Evolutionary conservation across 2,329 filamentous ascomycete genomes (phyloP), one percentile per base, ranked within the genome.

Genomic region (Colletotrichum sp.): DNA sequence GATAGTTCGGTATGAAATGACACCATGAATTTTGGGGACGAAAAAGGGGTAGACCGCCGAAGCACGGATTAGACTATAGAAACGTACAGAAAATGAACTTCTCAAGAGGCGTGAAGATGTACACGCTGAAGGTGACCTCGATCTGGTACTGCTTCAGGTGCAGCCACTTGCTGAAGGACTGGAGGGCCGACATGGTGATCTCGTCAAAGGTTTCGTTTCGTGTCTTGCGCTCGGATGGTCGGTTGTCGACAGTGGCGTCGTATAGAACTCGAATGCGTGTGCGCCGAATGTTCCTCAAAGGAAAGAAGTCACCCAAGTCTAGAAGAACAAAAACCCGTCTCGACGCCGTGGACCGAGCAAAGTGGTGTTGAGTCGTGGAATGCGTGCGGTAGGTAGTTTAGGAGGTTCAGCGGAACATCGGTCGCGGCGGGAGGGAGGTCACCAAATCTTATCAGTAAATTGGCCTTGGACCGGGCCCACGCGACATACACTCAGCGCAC

Each of bases 71-170:
- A 63, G 28, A 62, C n/a, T 26, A 36, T 59, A 66, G 28, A 57
- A 13, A 86, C 95, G 74, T 91, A 99, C 97, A 99, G 87, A 99
- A 98, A 81, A 98, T 93, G 86, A 98, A 96, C 85, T 98, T 98
- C 89, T 99, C 97, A 68, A 94, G 96, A 2, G 96, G 94, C 49
- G 96, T 98, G 81, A 98, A 94, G 95, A 99, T 99, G 90, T 99
- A 99, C 30, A 99, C 91, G 77, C 95, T 94, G 86, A 98, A 97
- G 15, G 96, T 98, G 84, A 99, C 96, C 88, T 99, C 97, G 84
- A 99, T 96, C 89, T 99, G 97, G 89, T 99, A 98, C 84, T 96
- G 93, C 90, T 99, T 99, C 85, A 96, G 92, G 86, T 96, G 93
- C 80, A 99, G 90, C 95, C 96, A 98, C 85, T 93, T 93, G 79